Evolutionary conservation across 805 yeast species (phyloP), one percentile per base, ranked within the genome.

Genomic region (Cephaloascus albidus): DNA sequence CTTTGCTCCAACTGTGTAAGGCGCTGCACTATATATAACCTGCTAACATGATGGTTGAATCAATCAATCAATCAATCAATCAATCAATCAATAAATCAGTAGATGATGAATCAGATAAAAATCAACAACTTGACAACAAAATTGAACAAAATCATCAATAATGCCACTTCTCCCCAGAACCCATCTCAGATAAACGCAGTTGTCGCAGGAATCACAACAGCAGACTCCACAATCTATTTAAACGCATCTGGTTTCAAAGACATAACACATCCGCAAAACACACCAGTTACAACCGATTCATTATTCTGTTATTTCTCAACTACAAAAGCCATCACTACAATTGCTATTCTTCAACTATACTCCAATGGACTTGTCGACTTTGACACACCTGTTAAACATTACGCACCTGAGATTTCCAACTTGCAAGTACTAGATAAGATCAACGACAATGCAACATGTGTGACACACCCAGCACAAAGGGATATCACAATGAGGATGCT

Each of bases 241-340:
- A 49, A 51, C 31, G 46, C 52, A 4, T 38, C 39, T 10, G 65
- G 65, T 2, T 42, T 45, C 2, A 46, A 44, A 32, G 43, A 48
- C 36, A 18, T 53, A 4, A 50, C 49, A 3, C n/a, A n/a, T n/a
- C n/a, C n/a, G n/a, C 38, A 48, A 14, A 31, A 31, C 8, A 10
- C 33, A 8, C 33, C 33, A 18, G 16, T 18, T 8, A 33, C 30
- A 16, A 33, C 8, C 23, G 36, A 33, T 16, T 17, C 36, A 18
- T 40, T 47, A 3, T 43, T 60, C 27, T 40, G 50, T 4, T 47
- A 36, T 18, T 60, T 43, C 38, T 62, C 68, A 4, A 56, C 58
- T 33, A 56, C 66, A 6, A 63, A 63, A 42, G 45, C 64, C 5
- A 46, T 63, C 32, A 60, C 72, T 1, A 56, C 53, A 3, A 55